phyloP scores from a whole-genome alignment of 2,329 filamentous ascomycete genomes.

The Pyrenophora teres region DNA sequence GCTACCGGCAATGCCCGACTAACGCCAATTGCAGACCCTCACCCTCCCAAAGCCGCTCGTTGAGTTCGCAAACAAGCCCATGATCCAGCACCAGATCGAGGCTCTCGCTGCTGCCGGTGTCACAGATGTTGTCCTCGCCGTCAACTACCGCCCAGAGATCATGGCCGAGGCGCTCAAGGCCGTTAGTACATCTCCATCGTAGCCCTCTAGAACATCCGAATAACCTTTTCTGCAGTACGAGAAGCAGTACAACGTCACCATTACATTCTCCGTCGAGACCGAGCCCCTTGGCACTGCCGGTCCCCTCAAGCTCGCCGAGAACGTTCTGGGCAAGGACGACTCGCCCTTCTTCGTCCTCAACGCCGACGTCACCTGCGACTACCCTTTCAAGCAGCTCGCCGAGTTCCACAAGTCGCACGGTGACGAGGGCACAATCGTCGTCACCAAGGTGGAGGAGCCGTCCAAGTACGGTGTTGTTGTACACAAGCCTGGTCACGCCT shows the following conservation, averaged over 20 bases:
- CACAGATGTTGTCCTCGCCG: constrained; percentile 94
- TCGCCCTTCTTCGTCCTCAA: constrained; percentile 97
- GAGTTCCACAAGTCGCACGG: constrained; percentile 93
- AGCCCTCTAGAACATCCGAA: constrained; percentile 2
- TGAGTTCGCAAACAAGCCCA: constrained; percentile 98
- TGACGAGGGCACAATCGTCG: constrained; percentile 94
- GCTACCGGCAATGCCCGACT: constrained; percentile 22
- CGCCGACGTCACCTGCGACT: constrained; percentile 97
- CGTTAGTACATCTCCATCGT: constrained; percentile 56
- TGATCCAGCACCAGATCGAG: constrained; percentile 98
- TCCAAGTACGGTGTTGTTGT: constrained; percentile 99
- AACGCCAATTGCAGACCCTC: constrained; percentile 69
- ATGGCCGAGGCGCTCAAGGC: constrained; percentile 94
- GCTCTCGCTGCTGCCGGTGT: constrained; percentile 91
- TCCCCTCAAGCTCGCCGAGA: constrained; percentile 92
- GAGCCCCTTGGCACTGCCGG: constrained; percentile 95
- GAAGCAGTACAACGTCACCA: constrained; percentile 88
- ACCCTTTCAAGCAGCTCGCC: constrained; percentile 87
- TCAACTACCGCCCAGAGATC: constrained; percentile 98
- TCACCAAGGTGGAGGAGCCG: constrained; percentile 98
- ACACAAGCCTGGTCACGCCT: constrained; percentile 89
- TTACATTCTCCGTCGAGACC: constrained; percentile 94
- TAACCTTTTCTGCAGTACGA: constrained; percentile 67
- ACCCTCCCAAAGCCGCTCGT: constrained; percentile 97
- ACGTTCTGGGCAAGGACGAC: constrained; percentile 90